phyloP scores from a whole-genome alignment of 2,329 filamentous ascomycete species.

The Nemania sp. region DNA sequence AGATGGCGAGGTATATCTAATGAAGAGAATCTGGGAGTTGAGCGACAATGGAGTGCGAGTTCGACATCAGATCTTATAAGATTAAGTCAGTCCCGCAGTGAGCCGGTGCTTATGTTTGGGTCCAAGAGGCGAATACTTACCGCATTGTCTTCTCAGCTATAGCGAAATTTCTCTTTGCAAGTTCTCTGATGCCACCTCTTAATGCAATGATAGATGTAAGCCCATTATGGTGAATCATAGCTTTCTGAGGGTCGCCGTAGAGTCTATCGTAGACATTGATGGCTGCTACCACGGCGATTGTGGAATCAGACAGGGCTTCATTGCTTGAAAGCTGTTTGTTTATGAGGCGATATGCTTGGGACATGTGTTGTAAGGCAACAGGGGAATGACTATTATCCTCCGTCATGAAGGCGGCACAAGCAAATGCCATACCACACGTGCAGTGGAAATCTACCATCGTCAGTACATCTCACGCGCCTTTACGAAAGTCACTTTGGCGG shows the following conservation, averaged over 20 bases:
- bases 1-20: slow-evolving; percentile 12
- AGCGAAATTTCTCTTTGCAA: slow-evolving; percentile 14
- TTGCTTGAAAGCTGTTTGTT: slow-evolving; percentile 28
- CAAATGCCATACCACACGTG: slow-evolving; percentile 17
- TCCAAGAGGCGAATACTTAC: slow-evolving; percentile 1
- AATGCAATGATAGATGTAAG: slow-evolving; percentile 12
- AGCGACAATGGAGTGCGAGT: slow-evolving; percentile 17
- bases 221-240: slow-evolving; percentile 21
- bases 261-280: slow-evolving; percentile 34
- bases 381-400: slow-evolving; percentile 9
- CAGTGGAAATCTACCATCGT: slow-evolving; percentile 19
- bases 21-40: slow-evolving; percentile 15
- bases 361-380: slow-evolving; percentile 29
- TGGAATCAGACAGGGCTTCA: slow-evolving; percentile 34
- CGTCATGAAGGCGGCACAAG: slow-evolving; percentile 18
- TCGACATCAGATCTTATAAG: slow-evolving; percentile 19
- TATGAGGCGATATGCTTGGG: slow-evolving; percentile 29
- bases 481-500: not conserved
- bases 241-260: slow-evolving; percentile 14
- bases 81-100: slow-evolving; percentile 1
- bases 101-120: not conserved
- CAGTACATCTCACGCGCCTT: not conserved
- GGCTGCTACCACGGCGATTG: slow-evolving; percentile 35
- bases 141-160: slow-evolving; percentile 21
- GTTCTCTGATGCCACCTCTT: slow-evolving; percentile 15